Base-by-base conservation (phyloP, 768 basidiomycete species). In the Hygrocybe coccinea region DNA sequence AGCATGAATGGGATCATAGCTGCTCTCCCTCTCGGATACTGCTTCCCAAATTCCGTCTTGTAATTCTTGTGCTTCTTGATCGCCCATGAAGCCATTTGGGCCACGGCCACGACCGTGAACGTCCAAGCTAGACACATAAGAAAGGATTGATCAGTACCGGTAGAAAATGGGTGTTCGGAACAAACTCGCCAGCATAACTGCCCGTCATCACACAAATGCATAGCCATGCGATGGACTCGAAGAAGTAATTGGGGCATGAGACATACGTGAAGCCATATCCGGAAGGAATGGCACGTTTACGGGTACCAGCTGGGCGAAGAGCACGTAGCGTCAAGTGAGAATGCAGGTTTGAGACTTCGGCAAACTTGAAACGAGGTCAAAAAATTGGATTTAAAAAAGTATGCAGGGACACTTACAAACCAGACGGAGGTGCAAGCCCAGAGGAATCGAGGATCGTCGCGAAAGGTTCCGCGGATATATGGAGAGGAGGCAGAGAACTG, bases 231-330 rank as follows among this genome's bases (percentile, higher is more conserved):
- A 95, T 57, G 7, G 74, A 79, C 72, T 99, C 97, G 65, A 95
- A 97, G 67, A 90, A 85, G 74, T 99, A 99, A 70, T 99, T 97
- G 14, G 95, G 92, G 75, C 82, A 89, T 5, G 91, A 88, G 38
- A 95, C 80, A n/a, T 82, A 71, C 52, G 83, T 76, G 74, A 97
- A 99, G 5, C 94, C 95, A 60, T 93, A 95, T 22, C 97, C 95
- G n/a, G 76, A 72, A 0, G 97, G 97, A 61, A 97, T 87, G n/a
- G 80, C 86, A 47, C 95, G 87, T 54, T 78, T 81, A 56, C 82
- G 85, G 5, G 86, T 80, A 14, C 90, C 91, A 21, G 80, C 74
- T 0, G 95, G 92, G 19, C 97, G 89, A 44, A 99, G 83, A 38
- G 79, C 76, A 48, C 92, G 87, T 17, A 97, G 79, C 12, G 82